Evolutionary conservation across 139 green algal genomes (phyloP).

Genomic region (Chlorella sp.): DNA sequence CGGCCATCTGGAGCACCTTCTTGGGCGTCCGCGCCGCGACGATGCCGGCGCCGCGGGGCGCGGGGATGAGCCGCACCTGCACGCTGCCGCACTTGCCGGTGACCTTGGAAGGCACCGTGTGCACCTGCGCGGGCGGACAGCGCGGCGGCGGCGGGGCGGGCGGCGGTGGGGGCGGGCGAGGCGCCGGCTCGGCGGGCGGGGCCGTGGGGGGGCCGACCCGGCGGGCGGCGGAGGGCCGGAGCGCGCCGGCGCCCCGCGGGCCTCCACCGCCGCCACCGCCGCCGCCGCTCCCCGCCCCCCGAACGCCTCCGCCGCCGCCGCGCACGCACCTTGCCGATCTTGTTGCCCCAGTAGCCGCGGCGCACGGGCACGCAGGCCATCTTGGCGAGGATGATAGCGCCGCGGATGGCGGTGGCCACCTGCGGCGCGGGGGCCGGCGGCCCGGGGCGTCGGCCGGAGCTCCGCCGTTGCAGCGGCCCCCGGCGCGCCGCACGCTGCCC

Average conservation of each 20-base stretch:
- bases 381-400: conserved; percentile 98
- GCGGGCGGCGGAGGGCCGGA: too few species aligned
- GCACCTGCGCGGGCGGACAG: conserved; percentile 20
- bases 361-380: conserved; percentile 93
- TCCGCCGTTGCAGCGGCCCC: too few species aligned
- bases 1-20: conserved; percentile 99
- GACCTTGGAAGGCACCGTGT: conserved; percentile 90
- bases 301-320: too few species aligned
- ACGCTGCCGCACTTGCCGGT: conserved; percentile 98
- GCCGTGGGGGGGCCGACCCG: too few species aligned
- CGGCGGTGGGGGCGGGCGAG: neutral
- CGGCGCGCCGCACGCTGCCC: too few species aligned
- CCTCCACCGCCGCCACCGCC: too few species aligned
- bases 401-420: conserved; percentile 40
- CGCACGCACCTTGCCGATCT: conserved; percentile 29
- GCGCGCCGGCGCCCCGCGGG: too few species aligned
- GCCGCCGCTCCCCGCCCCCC: too few species aligned
- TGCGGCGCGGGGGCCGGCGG: too few species aligned
- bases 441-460: too few species aligned
- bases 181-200: too few species aligned
- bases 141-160: too few species aligned
- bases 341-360: conserved; percentile 92
- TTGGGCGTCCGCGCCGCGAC: conserved; percentile 97
- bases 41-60: conserved; percentile 96
- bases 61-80: conserved; percentile 94